Base-by-base conservation (phyloP, 192 early-diverging fungal species). In the Kickxella alabastrina region DNA sequence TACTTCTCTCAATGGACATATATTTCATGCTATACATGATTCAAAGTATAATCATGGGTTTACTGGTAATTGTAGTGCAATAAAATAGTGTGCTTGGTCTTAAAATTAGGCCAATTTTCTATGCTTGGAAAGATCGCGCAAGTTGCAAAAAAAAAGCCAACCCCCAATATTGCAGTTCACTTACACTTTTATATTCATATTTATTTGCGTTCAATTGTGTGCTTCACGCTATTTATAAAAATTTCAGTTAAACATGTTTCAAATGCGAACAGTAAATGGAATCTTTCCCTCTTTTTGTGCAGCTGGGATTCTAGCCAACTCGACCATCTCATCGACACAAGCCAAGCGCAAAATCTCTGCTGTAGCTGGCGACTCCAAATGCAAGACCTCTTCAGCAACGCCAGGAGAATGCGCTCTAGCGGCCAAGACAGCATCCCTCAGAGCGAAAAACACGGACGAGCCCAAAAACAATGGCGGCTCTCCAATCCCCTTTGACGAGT, bases 401-500 rank as follows among this genome's bases (percentile, higher is more conserved):
- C 55, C 84, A 21, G 42, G 34, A 10, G 29, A 55, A 51, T 51
- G 22, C 22, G 87, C 67, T n/a, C 85, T 87, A 44, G 79, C n/a
- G n/a, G n/a, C 79, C 70, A 82, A 58, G 14, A 93, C 75, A 0
- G 92, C 92, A 27, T 93, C 83, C 0, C 85, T 64, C 36, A 93
- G 79, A 10, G 92, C 90, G 68, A 83, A 91, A 39, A 86, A 85
- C 3, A 89, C 87, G 3, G 83, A 80, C 0, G 82, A 57, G 6
- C 90, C 92, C 23, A 93, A 56, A 73, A 92, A 93, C 48, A 93
- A 66, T 29, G 92, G 92, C 22, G 90, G 92, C 57, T 92, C 91
- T 8, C 89, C 91, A 35, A 92, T 85, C 41, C 88, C 91, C 79
- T 91, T 92, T 36, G 81, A 83, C 39, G 84, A 84, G 55, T 85